Base-by-base conservation (phyloP, 495 filamentous ascomycete species). In the Apiosordaria backusii region DNA sequence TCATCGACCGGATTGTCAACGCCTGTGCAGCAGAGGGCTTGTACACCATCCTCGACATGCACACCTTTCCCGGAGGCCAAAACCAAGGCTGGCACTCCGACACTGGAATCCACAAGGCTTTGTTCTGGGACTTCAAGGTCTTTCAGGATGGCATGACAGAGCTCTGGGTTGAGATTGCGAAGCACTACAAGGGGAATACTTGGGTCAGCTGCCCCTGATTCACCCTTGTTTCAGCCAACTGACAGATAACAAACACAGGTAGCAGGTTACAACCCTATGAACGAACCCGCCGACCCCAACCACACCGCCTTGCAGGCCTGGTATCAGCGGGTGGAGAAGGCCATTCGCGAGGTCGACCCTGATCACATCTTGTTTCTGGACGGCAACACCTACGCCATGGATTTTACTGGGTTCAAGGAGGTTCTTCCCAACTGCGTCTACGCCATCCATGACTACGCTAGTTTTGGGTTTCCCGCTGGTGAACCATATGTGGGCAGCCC, bases 41-140 rank as follows among this genome's bases (percentile, higher is more conserved):
- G 61, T 89, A 89, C 70, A 86, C 83, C 22, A 85, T 88, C 62
- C 77, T 88, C 22, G 87, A 89, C 70, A 79, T 90, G 78, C 87
- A 89, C 70, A 80, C 87, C 21, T 82, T 81, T 4, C 87, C 87
- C 5, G 87, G 87, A 4, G 86, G 86, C 4, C 87, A 90, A 68
- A 89, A 88, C 66, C 81, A 79, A 26, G 87, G 87, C 68, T 89
- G 87, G 87, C 87, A 90, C 70, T 82, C 79, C 1, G 87, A 90
- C 66, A 81, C 81, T 40, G 78, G 77, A 10, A 79, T 81, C 45
- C 76, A 79, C 67, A 78, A 85, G 61, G 85, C 87, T 3, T 77
- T 82, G 9, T 89, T 90, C 74, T 89, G 87, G 87, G 81, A 87
- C 5, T 84, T 85, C 71, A 85, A 83, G 65, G 83, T 87, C 57